These are phyloP conservation scores for Plasmodium gonderi DNA, from an alignment of 169 alveolate genomes.

Conservation along the genomic window DNA sequence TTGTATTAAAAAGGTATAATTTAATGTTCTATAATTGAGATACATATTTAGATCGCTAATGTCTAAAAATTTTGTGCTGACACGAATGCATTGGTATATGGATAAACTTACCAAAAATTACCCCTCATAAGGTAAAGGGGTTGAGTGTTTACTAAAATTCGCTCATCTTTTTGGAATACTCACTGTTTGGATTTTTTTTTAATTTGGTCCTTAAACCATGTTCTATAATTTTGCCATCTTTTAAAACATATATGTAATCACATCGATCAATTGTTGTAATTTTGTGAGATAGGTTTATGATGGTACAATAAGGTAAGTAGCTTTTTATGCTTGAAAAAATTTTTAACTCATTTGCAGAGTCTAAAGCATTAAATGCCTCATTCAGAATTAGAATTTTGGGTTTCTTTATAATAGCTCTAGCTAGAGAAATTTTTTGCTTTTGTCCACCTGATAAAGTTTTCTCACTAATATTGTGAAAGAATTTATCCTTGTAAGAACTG, in stretches of 20 bases:
- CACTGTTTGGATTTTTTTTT: conserved; percentile 38
- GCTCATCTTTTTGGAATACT: conserved; percentile 56
- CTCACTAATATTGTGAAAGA: conserved; percentile 49
- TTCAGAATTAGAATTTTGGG: conserved; percentile 87
- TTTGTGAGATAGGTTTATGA: conserved; percentile 82
- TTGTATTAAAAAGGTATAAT: not conserved
- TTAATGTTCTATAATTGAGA: not conserved
- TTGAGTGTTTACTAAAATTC: conserved; percentile 18
- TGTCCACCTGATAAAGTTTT: conserved; percentile 87
- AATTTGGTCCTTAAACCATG: conserved; percentile 74
- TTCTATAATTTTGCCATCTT: conserved; percentile 76
- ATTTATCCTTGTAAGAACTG: conserved; percentile 48
- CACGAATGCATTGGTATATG: not conserved
- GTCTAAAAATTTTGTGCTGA: no score
- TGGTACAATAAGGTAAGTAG: conserved; percentile 56
- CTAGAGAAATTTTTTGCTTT: conserved; percentile 88
- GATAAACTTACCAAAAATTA: no score
- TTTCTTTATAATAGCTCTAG: conserved; percentile 83
- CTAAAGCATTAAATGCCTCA: conserved; percentile 93
- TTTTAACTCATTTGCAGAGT: conserved; percentile 75
- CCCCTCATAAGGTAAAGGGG: no score
- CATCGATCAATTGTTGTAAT: conserved; percentile 77
- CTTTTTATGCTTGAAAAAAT: conserved; percentile 76
- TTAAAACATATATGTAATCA: conserved; percentile 75
- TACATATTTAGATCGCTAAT: no score